Conservation (phyloP, 169 alveolate species). For the Eimeria sp. region DNA sequence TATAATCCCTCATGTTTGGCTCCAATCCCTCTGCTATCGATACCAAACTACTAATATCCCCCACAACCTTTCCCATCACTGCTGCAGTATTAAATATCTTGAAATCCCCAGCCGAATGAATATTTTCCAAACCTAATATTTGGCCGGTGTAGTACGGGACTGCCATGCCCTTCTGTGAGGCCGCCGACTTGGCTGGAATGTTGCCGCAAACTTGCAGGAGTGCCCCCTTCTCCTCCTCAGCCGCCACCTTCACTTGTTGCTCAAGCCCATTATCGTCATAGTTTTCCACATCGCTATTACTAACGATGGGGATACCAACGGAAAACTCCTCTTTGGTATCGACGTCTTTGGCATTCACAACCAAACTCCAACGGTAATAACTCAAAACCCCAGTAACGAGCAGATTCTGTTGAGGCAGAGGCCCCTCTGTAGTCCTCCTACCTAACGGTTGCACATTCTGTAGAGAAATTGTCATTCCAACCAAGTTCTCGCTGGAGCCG, state of each 20-base stretch:
- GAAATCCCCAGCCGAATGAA: not conserved
- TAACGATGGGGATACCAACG: not conserved
- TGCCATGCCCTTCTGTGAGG: not conserved
- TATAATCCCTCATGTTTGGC: not conserved
- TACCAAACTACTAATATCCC: not conserved
- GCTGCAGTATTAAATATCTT: not conserved
- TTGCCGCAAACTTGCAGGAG: slow-evolving; percentile 17
- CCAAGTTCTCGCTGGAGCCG: not conserved
- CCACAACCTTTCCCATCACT: not conserved
- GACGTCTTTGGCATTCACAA: not conserved
- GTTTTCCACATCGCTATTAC: not conserved
- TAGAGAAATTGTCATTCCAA: not conserved
- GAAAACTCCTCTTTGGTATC: not conserved
- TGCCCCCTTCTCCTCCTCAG: not conserved
- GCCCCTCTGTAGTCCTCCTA: not conserved
- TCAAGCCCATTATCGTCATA: not conserved
- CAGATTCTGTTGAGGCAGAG: not conserved
- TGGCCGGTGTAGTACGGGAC: not conserved
- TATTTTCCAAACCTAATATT: not conserved
- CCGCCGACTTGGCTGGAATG: not conserved
- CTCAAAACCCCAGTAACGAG: not conserved
- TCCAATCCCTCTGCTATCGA: not conserved
- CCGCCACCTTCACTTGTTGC: not conserved
- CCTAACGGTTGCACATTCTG: not conserved
- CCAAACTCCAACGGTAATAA: not conserved